Base-by-base conservation (phyloP, 352 stramenopile species). In the Pythium apleroticum region DNA sequence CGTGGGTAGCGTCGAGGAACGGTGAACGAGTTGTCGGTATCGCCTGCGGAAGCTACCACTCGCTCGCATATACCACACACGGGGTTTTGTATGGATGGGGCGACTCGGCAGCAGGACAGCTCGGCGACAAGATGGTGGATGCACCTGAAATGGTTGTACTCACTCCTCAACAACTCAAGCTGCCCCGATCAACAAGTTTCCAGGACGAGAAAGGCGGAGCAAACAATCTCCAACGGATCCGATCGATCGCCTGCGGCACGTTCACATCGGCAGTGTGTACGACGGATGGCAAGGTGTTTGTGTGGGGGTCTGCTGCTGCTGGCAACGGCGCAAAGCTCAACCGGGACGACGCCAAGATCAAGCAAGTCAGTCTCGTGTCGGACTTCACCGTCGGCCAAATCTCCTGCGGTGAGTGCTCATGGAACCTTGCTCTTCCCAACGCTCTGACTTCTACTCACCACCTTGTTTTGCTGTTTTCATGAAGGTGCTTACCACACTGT, bases 31-130 rank as follows among this genome's bases (percentile, higher is more conserved):
- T 88, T 15, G 70, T 67, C 0, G 69, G 70, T 2, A 69, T 93
- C 58, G 75, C 81, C 4, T 96, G 88, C 58, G 88, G 84, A 27
- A 80, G 84, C 17, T 94, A 93, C 31, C 86, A 95, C 66, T 91
- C 88, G 0, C 63, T 95, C 6, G 81, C 72, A 12, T 69, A 75
- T n/a, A 77, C 79, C 1, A 76, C 50, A 15, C 66, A 75, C 12
- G 84, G 84, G 0, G 63, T 58, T 10, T 55, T 96, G 8, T 95
- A 86, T 61, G 86, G 88, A 12, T 96, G 86, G 84, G 86, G 86
- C 0, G 86, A 95, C 37, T 73, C 83, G 30, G 78, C 86, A 4
- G 84, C 85, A 0, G 86, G 86, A 5, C 86, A 95, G 45, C 54
- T 95, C 7, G 81, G 84, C 7, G 68, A 75, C 3, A 76, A 88